Base-by-base conservation (phyloP, 2,329 filamentous ascomycete species). In the Dactylonectria estremocensis region DNA sequence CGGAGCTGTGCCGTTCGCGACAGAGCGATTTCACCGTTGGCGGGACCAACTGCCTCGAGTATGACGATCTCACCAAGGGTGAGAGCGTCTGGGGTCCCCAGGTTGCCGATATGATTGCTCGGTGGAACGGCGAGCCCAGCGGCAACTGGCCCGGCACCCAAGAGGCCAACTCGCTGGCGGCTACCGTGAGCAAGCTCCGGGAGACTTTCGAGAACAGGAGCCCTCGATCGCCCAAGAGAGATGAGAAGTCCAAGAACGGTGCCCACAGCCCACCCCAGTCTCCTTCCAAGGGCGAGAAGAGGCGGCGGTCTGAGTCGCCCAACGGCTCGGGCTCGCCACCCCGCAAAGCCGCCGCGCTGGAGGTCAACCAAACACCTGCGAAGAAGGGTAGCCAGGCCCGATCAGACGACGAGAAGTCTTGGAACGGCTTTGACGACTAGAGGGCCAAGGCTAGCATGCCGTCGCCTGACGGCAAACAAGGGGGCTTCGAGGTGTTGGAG, bases 71-170 rank as follows among this genome's bases (percentile, higher is more conserved):
- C 4, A 86, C 86, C 64, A 88, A 91, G 71, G 94, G 93, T 1
- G 94, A 97, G 79, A 87, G 90, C 1, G 89, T 93, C 9, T 98
- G 95, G 95, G 93, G 89, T 0, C 93, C 94, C 0, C 88, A 94
- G 79, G 86, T 98, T 6, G 74, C 77, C 55, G 73, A 80, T 37
- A 85, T 86, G 83, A 77, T 87, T 5, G 76, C 78, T 18, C 79
- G 79, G 43, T 87, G 86, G 86, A 80, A 80, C 58, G 77, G 73
- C 24, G 75, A 80, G 61, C 73, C 78, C 37, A 73, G 76, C 50
- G 72, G 72, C 49, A 69, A 75, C 53, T 77, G 72, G 73, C 64
- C 72, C 5, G 68, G 69, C 13, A 50, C 61, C 14, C 55, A 72
- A 56, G 67, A 72, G 48, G 64, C 68, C 4, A 59, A 64, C 8